Base-by-base conservation (phyloP, 257 asterid species). In the Mentha longifolia region DNA sequence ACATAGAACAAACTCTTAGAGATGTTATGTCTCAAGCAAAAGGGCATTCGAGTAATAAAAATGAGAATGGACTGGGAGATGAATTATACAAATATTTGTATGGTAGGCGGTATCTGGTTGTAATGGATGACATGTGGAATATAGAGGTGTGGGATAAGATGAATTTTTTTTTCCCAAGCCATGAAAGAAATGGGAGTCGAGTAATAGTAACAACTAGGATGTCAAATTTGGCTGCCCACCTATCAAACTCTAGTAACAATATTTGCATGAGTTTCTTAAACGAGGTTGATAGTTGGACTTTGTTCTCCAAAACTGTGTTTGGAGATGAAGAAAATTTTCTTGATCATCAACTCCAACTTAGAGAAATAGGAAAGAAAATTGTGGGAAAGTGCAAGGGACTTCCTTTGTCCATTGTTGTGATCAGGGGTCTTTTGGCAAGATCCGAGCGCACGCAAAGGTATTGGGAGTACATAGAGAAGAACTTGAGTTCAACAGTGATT, bases 121-220 rank as follows among this genome's bases (percentile, higher is more conserved):
- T 68, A 1, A 6, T 68, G 64, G 73, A 68, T 54, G 73, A 68
- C 7, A 37, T 68, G n/a, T 68, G 73, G 73, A 30, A 39, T 25
- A n/a, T 69, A 0, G 46, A 69, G 9, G 56, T 14, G 9, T 56
- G 74, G 74, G 57, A 56, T 0, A 2, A 56, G 10, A 50, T 69
- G 22, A 15, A 9, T 0, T 20, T 69, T 9, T n/a, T n/a, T n/a
- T n/a, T n/a, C n/a, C n/a, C n/a, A n/a, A n/a, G n/a, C n/a, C n/a
- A n/a, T n/a, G n/a, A n/a, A n/a, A n/a, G n/a, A n/a, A n/a, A n/a
- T n/a, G n/a, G n/a, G n/a, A n/a, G 66, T 15, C 49, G 74, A 9
- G 7, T 69, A 25, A 17, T 69, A 7, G 30, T 68, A 16, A 69
- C 74, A 2, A 56, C 74, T 22, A 69, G 74, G 46, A 19, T 56